Conservation (phyloP, 169 alveolate species). For the Plasmodium sp. region DNA sequence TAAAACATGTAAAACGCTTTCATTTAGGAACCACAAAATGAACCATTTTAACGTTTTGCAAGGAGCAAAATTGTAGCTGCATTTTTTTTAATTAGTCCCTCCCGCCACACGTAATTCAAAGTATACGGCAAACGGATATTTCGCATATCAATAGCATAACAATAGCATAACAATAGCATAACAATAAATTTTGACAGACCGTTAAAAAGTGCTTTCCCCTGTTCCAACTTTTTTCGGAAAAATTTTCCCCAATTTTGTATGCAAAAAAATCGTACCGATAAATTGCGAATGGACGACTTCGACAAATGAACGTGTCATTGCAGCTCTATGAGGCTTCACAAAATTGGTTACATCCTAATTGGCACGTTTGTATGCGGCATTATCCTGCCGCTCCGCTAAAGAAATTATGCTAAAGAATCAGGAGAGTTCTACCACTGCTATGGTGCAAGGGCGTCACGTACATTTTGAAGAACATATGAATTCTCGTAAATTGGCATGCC, state of each 20-base stretch:
- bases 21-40: not conserved
- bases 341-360: not conserved
- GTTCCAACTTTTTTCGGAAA: not conserved
- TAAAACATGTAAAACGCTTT: not conserved
- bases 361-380: not conserved
- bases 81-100: not conserved
- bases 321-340: not conserved
- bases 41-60: not conserved
- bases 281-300: not conserved
- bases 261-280: not conserved
- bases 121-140: not conserved
- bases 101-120: not conserved
- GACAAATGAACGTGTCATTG: not conserved
- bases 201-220: not conserved
- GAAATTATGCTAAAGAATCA: not conserved
- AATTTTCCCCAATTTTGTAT: not conserved
- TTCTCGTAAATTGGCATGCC: not conserved
- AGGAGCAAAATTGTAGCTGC: not conserved
- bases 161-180: too few relatives aligned
- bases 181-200: not conserved
- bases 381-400: not conserved
- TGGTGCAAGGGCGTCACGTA: not conserved
- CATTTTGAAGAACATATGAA: not conserved
- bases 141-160: not conserved
- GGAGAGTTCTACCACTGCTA: not conserved